phyloP scores from a whole-genome alignment of 2,329 filamentous ascomycete genomes.

The Calonectria multiphialidica region DNA sequence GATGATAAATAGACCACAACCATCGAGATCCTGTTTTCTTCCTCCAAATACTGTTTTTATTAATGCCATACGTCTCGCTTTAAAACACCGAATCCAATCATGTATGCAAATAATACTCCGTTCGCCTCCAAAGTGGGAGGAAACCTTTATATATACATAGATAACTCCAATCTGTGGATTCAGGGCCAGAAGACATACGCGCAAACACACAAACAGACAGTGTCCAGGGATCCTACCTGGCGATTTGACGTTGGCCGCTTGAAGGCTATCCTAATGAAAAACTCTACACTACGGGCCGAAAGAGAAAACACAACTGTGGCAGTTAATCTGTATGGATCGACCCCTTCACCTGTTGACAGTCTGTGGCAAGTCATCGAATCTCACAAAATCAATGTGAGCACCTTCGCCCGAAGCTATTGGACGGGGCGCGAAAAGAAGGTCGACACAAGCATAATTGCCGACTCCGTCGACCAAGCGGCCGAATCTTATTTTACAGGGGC shows the following conservation, averaged over 20 bases:
- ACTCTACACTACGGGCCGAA: neutral
- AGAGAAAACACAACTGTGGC: neutral
- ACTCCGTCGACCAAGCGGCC: neutral
- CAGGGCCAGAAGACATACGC: conserved; percentile 12
- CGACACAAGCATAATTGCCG: conserved; percentile 7
- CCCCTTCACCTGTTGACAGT: neutral
- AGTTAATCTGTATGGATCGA: neutral
- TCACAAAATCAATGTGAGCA: conserved; percentile 2
- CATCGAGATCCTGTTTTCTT: neutral
- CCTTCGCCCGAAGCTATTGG: conserved; percentile 6
- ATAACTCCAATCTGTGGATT: conserved; percentile 13
- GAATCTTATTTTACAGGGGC: neutral
- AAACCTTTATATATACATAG: conserved; percentile 6
- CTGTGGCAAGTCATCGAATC: conserved; percentile 11
- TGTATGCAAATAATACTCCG: neutral
- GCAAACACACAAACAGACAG: neutral
- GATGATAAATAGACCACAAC: neutral
- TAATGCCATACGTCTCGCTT: neutral
- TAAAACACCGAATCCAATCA: neutral
- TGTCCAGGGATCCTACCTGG: conserved; percentile 15
- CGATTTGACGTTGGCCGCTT: neutral
- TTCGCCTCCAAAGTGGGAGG: neutral
- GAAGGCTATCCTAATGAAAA: neutral
- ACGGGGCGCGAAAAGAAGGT: conserved; percentile 13
- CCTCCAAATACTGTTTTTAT: neutral